Percentiles rank a stretch among this genome's conserved stretches.
phyloP scores from a whole-genome alignment of 768 basidiomycete genomes.

The Hericium coralloides region DNA sequence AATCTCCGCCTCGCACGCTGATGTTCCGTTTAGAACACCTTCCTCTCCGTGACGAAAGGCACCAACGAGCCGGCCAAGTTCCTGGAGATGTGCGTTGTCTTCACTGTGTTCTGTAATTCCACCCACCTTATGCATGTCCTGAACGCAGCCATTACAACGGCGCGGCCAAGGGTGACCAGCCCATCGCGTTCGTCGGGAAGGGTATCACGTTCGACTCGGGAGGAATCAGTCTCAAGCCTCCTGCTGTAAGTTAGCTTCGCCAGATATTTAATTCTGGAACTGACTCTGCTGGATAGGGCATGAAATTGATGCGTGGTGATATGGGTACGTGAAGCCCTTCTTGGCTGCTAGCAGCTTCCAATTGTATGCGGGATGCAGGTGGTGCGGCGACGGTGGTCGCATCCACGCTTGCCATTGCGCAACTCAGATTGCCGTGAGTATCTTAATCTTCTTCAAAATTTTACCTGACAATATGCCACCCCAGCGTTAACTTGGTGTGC shows the following conservation, averaged over 20 bases:
- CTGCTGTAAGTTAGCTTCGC: constrained; percentile 34
- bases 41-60: constrained; percentile 82
- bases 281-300: constrained; percentile 34
- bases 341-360: neutral
- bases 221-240: constrained; percentile 81
- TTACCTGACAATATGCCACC: neutral
- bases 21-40: constrained; percentile 44
- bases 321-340: constrained; percentile 51
- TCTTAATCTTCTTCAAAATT: neutral
- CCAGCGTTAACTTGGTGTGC: constrained; percentile 66
- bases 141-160: constrained; percentile 68
- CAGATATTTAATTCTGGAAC: neutral
- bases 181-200: constrained; percentile 76
- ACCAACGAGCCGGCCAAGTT: constrained; percentile 80
- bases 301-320: constrained; percentile 82
- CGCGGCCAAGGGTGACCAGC: constrained; percentile 44
- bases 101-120: no score
- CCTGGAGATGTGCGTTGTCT: constrained; percentile 59
- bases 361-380: constrained; percentile 26
- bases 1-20: neutral
- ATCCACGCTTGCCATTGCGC: constrained; percentile 68
- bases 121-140: neutral
- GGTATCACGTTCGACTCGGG: constrained; percentile 88
- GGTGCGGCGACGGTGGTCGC: constrained; percentile 76
- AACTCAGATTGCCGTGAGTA: constrained; percentile 69